Percentiles rank a stretch among this genome's conserved stretches.
Evolutionary conservation across 768 basidiomycete genomes (phyloP).

Genomic region (Tephrocybe sp.): DNA sequence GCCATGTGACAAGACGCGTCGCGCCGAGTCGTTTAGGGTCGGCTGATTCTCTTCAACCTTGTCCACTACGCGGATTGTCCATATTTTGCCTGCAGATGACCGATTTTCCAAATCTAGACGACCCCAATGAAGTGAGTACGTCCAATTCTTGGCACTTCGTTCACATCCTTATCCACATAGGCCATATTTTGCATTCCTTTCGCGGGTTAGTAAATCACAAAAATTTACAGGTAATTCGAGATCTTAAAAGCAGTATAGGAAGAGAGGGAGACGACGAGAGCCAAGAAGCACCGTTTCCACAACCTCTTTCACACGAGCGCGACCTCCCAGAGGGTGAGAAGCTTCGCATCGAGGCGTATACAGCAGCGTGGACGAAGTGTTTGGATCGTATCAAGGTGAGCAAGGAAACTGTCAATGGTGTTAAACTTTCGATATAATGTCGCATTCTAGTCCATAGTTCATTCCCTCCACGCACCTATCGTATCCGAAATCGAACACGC

Average conservation of each 20-base stretch:
- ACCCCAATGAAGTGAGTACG: constrained; percentile 7
- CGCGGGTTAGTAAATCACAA: constrained; percentile 4
- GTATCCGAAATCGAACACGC: constrained; percentile 42
- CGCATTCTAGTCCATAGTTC: constrained; percentile 35
- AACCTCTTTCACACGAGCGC: constrained; percentile 3
- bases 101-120: constrained; percentile 6
- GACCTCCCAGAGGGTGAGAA: constrained; percentile 18
- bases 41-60: too few species aligned
- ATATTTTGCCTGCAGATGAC: too few species aligned
- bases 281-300: constrained; percentile 1
- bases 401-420: neutral
- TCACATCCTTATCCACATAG: constrained; percentile 7
- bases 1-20: too few species aligned
- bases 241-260: neutral
- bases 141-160: too few species aligned
- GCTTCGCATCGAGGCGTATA: constrained; percentile 54
- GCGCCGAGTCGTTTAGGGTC: too few species aligned
- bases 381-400: constrained; percentile 55
- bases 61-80: too few species aligned
- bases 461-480: constrained; percentile 48
- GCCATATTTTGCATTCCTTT: constrained; percentile 20
- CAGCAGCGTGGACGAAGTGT: constrained; percentile 58
- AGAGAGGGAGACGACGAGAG: constrained; percentile 7
- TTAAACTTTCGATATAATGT: constrained; percentile 1
- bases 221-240: neutral